Percentiles rank a stretch among this genome's conserved stretches.
Conservation (phyloP, 2,329 filamentous ascomycete genomes). For the Periconia macrospinosa region DNA sequence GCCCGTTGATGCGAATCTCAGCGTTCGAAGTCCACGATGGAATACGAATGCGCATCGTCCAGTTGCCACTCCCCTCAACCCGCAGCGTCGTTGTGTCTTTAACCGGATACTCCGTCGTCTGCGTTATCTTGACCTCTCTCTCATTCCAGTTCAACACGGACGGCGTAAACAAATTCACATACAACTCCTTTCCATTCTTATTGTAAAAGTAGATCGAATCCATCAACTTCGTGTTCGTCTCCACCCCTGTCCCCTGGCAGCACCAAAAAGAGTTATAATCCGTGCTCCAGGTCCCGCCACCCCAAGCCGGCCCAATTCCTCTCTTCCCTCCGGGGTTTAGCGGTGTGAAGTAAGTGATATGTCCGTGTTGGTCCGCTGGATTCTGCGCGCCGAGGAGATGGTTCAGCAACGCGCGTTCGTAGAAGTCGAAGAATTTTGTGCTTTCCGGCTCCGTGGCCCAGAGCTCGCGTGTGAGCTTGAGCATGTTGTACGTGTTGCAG, state of each 20-base stretch:
- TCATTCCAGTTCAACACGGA: constrained; percentile 51
- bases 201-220: constrained; percentile 57
- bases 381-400: constrained; percentile 56
- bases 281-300: constrained; percentile 58
- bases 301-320: constrained; percentile 55
- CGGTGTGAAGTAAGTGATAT: constrained; percentile 58
- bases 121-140: constrained; percentile 44
- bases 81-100: constrained; percentile 45
- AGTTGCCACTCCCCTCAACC: constrained; percentile 38
- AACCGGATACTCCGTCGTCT: constrained; percentile 50
- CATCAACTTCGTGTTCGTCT: constrained; percentile 58
- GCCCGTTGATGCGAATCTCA: constrained; percentile 48
- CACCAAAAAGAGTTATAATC: constrained; percentile 59
- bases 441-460: constrained; percentile 49
- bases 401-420: constrained; percentile 55
- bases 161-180: constrained; percentile 55
- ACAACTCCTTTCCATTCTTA: constrained; percentile 40
- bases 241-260: constrained; percentile 56
- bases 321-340: constrained; percentile 52
- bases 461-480: constrained; percentile 57
- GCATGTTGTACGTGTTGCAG: constrained; percentile 62
- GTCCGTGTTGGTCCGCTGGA: constrained; percentile 49
- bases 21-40: constrained; percentile 50
- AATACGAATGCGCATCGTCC: constrained; percentile 50
- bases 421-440: constrained; percentile 56